Evolutionary conservation across 2,329 filamentous ascomycete species (phyloP), one percentile per base, ranked within the genome.

Genomic region (Ophiostoma piceae): DNA sequence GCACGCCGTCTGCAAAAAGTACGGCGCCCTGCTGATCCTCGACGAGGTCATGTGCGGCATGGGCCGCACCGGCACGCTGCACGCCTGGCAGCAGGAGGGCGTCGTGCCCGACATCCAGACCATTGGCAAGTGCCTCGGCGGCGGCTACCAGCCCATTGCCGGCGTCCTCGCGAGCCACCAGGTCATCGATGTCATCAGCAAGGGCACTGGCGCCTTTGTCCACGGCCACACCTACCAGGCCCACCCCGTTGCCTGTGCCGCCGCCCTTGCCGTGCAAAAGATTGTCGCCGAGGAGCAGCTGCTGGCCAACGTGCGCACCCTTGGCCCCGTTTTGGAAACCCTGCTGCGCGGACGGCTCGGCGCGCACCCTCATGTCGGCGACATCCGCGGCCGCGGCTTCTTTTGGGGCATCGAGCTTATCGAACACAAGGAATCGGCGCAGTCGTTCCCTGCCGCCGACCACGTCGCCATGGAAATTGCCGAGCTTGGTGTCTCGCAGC

Each of bases 11-110:
- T 89, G 87, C 75, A 79, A 84, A 29, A 82, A 82, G 69, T 78
- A 88, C 70, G 84, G 83, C 1, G 83, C 84, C 0, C 79, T 89
- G 1, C 79, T 88, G 5, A 81, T 86, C n/a, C 72, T 86, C 0
- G 85, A 87, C 69, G 84, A 87, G 76, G 84, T 92, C 71, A 92
- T 92, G 89, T 89, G 84, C 67, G 88, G 88, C 11, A 85, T 86
- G 78, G 88, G 88, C 2, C 83, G 88, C 2, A 84, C 82, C 0
- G 88, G 87, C 0, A 85, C 81, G 6, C 77, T 90, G 73, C 84
- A 91, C 77, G 85, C 87, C 0, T 90, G 85, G 84, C 82, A 90
- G 74, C 83, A 88, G 66, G 84, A 89, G 67, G 80, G 80, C n/a
- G 79, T 86, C 1, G 79, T 79, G 1, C 86, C 85, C 0, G 88